These are phyloP conservation scores for Lactarius pseudohatsudake DNA, from an alignment of 768 basidiomycete genomes.

Conservation along the genomic window DNA sequence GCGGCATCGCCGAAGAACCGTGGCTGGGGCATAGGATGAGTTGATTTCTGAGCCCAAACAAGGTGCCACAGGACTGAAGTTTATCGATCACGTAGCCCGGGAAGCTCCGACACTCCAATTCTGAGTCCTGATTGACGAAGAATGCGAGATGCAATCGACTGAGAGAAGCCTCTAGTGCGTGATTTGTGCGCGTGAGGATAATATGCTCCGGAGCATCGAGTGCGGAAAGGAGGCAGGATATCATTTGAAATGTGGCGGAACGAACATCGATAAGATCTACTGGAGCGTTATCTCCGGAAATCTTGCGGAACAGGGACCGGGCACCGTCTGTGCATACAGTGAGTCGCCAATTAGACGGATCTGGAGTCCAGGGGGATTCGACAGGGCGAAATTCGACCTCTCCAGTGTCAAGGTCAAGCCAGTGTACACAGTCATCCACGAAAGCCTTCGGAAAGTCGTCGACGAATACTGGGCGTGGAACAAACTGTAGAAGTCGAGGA, in stretches of 20 bases:
- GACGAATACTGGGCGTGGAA: slow-evolving; percentile 36
- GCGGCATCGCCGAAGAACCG: background rate
- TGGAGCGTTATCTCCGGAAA: background rate
- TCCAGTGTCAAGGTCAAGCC: slow-evolving; percentile 34
- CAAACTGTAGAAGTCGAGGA: slow-evolving; percentile 30
- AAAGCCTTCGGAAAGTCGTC: slow-evolving; percentile 35
- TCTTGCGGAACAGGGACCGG: background rate
- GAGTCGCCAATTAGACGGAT: slow-evolving; percentile 35
- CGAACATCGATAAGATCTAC: background rate
- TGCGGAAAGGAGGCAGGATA: background rate
- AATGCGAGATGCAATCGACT: slow-evolving; percentile 46
- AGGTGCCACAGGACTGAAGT: background rate
- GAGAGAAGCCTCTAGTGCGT: slow-evolving; percentile 27
- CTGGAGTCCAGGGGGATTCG: slow-evolving; percentile 34
- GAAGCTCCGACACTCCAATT: slow-evolving; percentile 43
- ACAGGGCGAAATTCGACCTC: slow-evolving; percentile 38
- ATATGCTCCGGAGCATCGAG: slow-evolving; percentile 3
- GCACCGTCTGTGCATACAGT: background rate
- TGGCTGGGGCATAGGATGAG: background rate
- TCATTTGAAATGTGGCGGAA: background rate
- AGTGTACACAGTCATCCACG: slow-evolving; percentile 30
- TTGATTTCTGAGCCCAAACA: background rate
- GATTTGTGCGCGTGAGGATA: background rate
- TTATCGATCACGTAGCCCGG: slow-evolving; percentile 33
- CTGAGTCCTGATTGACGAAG: slow-evolving; percentile 34